phyloP scores from a whole-genome alignment of 2,329 filamentous ascomycete genomes.

The Ceratocystis papillata region DNA sequence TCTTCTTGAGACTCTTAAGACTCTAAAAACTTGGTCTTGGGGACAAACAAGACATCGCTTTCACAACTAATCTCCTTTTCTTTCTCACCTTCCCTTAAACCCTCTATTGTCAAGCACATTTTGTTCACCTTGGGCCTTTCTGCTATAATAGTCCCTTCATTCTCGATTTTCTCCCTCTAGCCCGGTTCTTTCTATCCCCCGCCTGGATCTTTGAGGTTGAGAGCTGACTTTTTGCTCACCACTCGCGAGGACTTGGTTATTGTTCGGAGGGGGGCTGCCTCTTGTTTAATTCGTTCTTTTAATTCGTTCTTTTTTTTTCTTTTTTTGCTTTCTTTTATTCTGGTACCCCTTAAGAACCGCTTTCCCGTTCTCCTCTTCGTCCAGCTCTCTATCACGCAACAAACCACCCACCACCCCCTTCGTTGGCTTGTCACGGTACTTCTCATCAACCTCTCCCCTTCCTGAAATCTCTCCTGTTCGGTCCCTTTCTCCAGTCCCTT shows the following conservation, averaged over 20 bases:
- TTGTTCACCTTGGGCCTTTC: conserved; percentile 1
- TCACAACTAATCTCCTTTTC: conserved; percentile 19
- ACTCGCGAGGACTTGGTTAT: background rate
- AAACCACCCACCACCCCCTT: conserved; percentile 4
- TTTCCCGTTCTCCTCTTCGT: too few species aligned
- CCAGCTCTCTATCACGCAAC: background rate
- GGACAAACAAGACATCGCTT: background rate
- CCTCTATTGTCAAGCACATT: conserved; percentile 23
- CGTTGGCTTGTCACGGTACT: background rate
- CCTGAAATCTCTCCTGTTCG: background rate
- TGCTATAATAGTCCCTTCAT: conserved; percentile 23
- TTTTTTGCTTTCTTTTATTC: background rate
- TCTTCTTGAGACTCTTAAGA: background rate
- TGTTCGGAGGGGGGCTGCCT: background rate
- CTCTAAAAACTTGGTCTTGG: background rate
- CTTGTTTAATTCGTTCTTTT: background rate
- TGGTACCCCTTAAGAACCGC: background rate
- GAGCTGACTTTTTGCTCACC: conserved; percentile 3
- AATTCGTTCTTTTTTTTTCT: background rate
- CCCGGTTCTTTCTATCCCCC: conserved; percentile 9
- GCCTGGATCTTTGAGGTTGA: conserved; percentile 5
- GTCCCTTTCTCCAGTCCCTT: background rate
- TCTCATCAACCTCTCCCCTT: background rate
- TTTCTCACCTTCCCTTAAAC: conserved; percentile 17
- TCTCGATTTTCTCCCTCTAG: conserved; percentile 19